These are phyloP conservation scores for Hemileccinum impolitum DNA, from an alignment of 768 basidiomycete genomes.

Conservation along the genomic window DNA sequence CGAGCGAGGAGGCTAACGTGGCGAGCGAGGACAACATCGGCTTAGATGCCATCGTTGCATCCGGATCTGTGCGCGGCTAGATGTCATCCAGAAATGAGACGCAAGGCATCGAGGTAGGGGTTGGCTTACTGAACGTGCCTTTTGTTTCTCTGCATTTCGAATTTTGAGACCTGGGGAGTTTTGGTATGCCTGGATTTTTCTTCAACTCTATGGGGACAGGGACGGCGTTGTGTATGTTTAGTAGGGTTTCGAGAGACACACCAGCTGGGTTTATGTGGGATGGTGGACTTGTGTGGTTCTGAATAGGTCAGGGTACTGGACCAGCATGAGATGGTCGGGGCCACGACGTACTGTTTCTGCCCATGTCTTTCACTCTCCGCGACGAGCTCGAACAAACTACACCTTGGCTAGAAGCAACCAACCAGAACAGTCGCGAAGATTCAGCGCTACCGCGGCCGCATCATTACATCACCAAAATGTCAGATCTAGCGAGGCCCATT, in stretches of 20 bases:
- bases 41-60: constrained; percentile 71
- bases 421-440: no score
- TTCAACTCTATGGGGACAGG: constrained; percentile 56
- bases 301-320: background rate
- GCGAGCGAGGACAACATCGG: constrained; percentile 65
- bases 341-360: constrained; percentile 33
- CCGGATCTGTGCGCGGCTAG: constrained; percentile 37
- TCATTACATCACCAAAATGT: no score
- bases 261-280: constrained; percentile 30
- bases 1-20: constrained; percentile 40
- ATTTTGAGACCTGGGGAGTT: constrained; percentile 72
- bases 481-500: no score
- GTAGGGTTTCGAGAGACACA: constrained; percentile 2
- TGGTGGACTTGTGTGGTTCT: constrained; percentile 24
- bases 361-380: constrained; percentile 26
- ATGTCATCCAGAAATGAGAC: background rate
- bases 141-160: constrained; percentile 49
- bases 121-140: constrained; percentile 38
- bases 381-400: no score
- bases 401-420: no score
- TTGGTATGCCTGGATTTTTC: constrained; percentile 87
- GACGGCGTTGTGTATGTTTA: constrained; percentile 1
- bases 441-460: no score
- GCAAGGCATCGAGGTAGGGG: background rate
- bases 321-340: background rate